Percentiles rank a stretch among this genome's conserved stretches.
These are phyloP conservation scores for Seiridium cupressi DNA, from an alignment of 2,329 filamentous ascomycete genomes.

Conservation along the genomic window DNA sequence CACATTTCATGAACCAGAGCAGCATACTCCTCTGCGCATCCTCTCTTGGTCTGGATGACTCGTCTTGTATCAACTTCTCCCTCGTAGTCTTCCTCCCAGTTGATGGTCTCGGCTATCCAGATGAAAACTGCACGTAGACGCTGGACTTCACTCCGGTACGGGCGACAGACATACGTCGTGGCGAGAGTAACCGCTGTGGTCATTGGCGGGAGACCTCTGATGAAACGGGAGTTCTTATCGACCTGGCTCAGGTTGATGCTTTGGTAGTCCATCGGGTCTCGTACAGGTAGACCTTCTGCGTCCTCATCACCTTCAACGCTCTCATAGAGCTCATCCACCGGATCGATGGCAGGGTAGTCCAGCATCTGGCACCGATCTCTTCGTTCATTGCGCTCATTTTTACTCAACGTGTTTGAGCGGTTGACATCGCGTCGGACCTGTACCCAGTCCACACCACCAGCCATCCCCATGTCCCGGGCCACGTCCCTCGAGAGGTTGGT, in stretches of 20 bases:
- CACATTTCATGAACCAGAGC: constrained; percentile 93
- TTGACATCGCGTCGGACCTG: constrained; percentile 95
- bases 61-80: constrained; percentile 79
- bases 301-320: constrained; percentile 88
- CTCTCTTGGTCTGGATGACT: constrained; percentile 80
- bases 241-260: constrained; percentile 80
- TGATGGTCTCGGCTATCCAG: constrained; percentile 93
- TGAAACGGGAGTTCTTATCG: constrained; percentile 92
- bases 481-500: constrained; percentile 39
- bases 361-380: constrained; percentile 92
- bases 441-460: constrained; percentile 78
- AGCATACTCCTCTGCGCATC: constrained; percentile 86
- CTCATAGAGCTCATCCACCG: constrained; percentile 84
- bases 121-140: constrained; percentile 92
- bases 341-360: constrained; percentile 83
- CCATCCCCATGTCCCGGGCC: constrained; percentile 70
- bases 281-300: constrained; percentile 79
- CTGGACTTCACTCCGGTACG: constrained; percentile 92
- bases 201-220: constrained; percentile 77
- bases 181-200: constrained; percentile 81
- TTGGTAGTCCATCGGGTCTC: constrained; percentile 77
- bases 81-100: constrained; percentile 94
- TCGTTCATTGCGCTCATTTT: constrained; percentile 80
- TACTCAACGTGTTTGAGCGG: constrained; percentile 87
- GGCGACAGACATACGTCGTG: constrained; percentile 88